Percentiles rank a stretch among this genome's conserved stretches.
Evolutionary conservation across 371 early-diverging fungal species (phyloP).

Genomic region (Saksenaea oblongispora): DNA sequence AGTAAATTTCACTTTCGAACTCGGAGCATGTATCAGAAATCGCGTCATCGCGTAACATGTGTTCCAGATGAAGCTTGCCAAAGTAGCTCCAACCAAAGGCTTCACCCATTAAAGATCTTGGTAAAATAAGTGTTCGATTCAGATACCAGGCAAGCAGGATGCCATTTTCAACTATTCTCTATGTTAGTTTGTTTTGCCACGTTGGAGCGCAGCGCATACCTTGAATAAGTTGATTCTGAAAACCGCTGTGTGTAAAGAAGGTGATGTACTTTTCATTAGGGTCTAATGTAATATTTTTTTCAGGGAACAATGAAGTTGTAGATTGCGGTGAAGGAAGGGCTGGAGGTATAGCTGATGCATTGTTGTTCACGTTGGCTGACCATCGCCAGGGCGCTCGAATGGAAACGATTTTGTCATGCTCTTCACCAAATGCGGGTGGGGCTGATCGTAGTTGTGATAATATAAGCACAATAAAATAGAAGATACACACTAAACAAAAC

Average conservation of each 20-base stretch:
- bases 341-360: background rate
- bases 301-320: background rate
- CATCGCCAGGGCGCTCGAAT: constrained; percentile 16
- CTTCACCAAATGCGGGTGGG: background rate
- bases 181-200: background rate
- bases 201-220: constrained; percentile 21
- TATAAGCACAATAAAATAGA: constrained; percentile 16
- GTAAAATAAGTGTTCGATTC: constrained; percentile 51
- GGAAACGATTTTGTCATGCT: constrained; percentile 7
- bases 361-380: constrained; percentile 3
- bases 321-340: background rate
- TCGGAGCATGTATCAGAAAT: constrained; percentile 15
- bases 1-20: constrained; percentile 9
- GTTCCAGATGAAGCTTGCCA: constrained; percentile 37
- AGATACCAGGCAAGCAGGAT: constrained; percentile 55
- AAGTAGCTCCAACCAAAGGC: constrained; percentile 51
- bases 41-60: constrained; percentile 35
- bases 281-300: background rate
- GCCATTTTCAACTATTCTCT: constrained; percentile 56
- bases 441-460: constrained; percentile 12
- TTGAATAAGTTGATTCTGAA: constrained; percentile 62
- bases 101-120: constrained; percentile 53
- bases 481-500: constrained; percentile 18
- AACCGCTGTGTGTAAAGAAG: constrained; percentile 60
- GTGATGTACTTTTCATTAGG: constrained; percentile 51